Evolutionary conservation across 306 rosid genomes (phyloP).

Genomic region (Ammopiptanthus mongolicus): DNA sequence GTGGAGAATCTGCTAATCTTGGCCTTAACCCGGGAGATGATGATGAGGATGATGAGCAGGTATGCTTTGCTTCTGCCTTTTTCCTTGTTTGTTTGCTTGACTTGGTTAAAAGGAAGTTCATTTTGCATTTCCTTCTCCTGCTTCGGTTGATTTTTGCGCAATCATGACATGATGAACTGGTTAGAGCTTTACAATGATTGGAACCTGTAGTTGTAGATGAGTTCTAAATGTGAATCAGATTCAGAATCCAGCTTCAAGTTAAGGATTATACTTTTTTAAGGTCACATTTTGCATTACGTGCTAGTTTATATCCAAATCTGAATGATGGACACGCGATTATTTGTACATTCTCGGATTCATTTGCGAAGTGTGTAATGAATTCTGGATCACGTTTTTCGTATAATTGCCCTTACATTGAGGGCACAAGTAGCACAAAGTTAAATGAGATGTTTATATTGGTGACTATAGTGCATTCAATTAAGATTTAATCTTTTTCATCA

Average conservation of each 20-base stretch:
- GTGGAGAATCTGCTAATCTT: conserved; percentile 80
- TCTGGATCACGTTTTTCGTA: background rate
- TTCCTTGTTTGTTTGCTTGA: background rate
- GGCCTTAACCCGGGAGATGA: conserved; percentile 47
- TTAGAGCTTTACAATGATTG: background rate
- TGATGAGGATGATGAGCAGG: conserved; percentile 43
- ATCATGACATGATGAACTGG: background rate
- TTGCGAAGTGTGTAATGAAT: background rate
- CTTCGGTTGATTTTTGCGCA: background rate
- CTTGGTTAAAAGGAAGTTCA: background rate
- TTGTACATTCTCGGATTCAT: background rate
- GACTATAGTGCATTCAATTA: background rate
- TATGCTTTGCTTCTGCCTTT: conserved; percentile 24
- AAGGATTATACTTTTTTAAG: background rate
- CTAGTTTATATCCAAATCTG: background rate
- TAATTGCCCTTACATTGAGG: background rate
- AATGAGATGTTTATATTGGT: background rate
- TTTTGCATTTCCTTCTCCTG: background rate
- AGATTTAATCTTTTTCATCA: background rate
- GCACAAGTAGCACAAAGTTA: background rate
- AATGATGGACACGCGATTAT: background rate
- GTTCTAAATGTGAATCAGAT: background rate
- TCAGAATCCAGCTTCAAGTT: background rate
- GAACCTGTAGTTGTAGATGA: background rate
- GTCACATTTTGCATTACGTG: background rate